These are phyloP conservation scores for Solanum tarapatanum DNA, from an alignment of 257 asterid genomes.

Conservation along the genomic window DNA sequence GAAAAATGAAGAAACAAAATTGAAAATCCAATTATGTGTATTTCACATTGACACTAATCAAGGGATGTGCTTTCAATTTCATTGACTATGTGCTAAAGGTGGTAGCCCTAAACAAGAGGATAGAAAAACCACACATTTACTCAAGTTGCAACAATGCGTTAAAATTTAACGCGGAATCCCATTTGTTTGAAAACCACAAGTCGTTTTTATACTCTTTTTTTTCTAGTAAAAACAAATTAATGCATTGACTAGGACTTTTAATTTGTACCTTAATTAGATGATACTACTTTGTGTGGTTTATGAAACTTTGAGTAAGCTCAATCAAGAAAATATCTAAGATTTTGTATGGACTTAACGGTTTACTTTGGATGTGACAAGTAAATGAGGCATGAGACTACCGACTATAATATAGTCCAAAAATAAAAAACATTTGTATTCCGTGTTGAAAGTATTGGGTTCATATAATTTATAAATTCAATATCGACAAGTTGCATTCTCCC, in stretches of 20 bases:
- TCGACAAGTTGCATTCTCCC: background rate
- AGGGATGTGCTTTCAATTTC: background rate
- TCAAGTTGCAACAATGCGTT: background rate
- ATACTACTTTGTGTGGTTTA: background rate
- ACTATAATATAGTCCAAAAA: background rate
- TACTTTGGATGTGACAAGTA: background rate
- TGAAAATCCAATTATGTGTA: background rate
- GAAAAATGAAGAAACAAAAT: background rate
- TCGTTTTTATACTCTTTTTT: background rate
- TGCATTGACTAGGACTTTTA: background rate
- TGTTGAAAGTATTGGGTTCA: background rate
- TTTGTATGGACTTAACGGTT: background rate
- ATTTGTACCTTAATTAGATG: background rate
- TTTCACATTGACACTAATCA: background rate
- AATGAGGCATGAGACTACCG: background rate
- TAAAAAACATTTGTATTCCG: too few relatives aligned
- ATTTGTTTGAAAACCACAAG: background rate
- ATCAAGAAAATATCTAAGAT: background rate
- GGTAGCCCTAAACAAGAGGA: background rate
- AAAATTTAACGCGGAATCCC: background rate
- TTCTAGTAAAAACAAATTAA: background rate
- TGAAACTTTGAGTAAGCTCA: background rate
- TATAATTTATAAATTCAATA: too few relatives aligned
- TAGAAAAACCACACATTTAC: background rate
- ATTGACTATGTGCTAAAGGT: background rate